Evolutionary conservation across 2,329 filamentous ascomycete genomes (phyloP).

Genomic region (Botrytis fragariae): DNA sequence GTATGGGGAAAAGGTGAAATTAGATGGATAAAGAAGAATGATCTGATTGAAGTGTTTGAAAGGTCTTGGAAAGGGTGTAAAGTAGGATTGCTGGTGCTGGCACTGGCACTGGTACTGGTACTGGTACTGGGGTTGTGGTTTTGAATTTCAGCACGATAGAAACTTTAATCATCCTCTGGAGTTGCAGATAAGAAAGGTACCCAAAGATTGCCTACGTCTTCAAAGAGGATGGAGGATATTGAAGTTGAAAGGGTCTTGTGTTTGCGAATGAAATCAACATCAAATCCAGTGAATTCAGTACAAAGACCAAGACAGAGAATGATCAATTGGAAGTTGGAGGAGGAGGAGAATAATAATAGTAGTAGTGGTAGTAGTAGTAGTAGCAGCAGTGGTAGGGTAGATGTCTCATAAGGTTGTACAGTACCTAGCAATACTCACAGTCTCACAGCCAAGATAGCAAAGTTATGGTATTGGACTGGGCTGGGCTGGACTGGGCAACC

Average conservation of each 20-base stretch:
- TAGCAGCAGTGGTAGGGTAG: neutral
- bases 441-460: neutral
- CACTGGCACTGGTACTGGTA: neutral
- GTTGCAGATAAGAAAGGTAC: neutral
- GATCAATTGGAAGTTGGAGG: neutral
- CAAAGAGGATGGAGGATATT: neutral
- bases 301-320: neutral
- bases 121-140: neutral
- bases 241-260: neutral
- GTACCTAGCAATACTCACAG: neutral
- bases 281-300: neutral
- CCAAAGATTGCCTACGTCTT: neutral
- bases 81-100: neutral
- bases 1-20: neutral
- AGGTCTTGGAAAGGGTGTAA: neutral
- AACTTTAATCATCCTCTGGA: slow-evolving; percentile 21
- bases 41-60: neutral
- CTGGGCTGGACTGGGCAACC: neutral
- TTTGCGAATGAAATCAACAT: neutral
- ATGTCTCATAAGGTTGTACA: slow-evolving; percentile 10
- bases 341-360: neutral
- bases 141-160: slow-evolving; percentile 10
- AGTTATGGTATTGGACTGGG: neutral
- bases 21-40: neutral
- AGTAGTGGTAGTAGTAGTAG: neutral